Evolutionary conservation across 805 yeast species (phyloP).

Genomic region (Metschnikowia cubensis): DNA sequence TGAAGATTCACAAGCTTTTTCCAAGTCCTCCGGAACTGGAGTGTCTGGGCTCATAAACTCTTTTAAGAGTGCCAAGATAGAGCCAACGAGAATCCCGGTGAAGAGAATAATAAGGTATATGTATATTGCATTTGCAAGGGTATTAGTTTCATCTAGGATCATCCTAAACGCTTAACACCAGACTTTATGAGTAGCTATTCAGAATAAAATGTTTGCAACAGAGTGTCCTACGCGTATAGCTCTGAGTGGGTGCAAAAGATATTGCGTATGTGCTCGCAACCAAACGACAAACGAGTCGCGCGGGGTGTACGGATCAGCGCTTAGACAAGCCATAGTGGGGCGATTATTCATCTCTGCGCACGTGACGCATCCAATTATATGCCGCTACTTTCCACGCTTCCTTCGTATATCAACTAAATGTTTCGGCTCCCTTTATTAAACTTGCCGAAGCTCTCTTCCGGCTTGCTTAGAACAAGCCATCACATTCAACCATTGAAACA

Average conservation of each 20-base stretch:
- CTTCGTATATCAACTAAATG: neutral
- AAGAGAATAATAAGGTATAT: conserved; percentile 10
- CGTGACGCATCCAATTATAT: neutral
- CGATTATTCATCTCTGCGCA: conserved; percentile 1
- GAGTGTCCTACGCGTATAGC: neutral
- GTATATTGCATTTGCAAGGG: conserved; percentile 13
- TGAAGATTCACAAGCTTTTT: neutral
- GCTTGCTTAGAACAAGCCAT: neutral
- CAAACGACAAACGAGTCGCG: neutral
- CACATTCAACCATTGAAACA: neutral
- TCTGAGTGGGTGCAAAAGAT: neutral
- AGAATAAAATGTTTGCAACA: neutral
- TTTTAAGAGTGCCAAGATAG: conserved; percentile 4
- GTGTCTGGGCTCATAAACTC: conserved; percentile 11
- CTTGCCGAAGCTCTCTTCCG: neutral
- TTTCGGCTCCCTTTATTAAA: neutral
- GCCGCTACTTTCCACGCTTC: neutral
- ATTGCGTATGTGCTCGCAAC: neutral
- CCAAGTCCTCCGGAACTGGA: neutral
- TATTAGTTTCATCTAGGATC: conserved; percentile 13
- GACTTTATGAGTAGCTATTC: neutral
- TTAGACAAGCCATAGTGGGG: neutral
- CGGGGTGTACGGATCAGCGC: neutral
- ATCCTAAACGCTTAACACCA: neutral
- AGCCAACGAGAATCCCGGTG: conserved; percentile 7